A percentile compares a stretch with the other conserved stretches of the same genome.
These are phyloP conservation scores for Syncephalastrum sp. DNA, from an alignment of 371 early-diverging fungal species.

Conservation along the genomic window DNA sequence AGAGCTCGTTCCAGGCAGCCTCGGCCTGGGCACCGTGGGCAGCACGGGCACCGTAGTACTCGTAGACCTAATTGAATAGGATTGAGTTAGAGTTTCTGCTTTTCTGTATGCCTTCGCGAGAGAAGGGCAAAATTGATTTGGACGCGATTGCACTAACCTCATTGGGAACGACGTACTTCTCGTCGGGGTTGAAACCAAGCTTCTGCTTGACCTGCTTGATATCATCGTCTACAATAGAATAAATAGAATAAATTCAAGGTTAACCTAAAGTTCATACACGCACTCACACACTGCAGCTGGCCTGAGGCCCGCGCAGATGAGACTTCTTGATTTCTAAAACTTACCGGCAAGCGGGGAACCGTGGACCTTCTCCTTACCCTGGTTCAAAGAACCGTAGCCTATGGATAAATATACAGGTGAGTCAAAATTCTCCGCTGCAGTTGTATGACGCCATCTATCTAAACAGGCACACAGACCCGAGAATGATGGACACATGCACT, in stretches of 20 bases:
- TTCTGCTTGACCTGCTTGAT: conserved; percentile 79
- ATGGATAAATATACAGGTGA: background rate
- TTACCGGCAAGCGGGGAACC: conserved; percentile 80
- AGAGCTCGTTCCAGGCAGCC: conserved; percentile 68
- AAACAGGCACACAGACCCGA: background rate
- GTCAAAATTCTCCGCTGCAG: conserved; percentile 5
- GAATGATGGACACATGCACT: background rate
- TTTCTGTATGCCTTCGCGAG: background rate
- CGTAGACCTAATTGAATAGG: conserved; percentile 40
- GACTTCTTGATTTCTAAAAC: background rate
- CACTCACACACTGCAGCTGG: no score
- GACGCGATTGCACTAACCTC: conserved; percentile 16
- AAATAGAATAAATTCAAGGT: conserved; percentile 40
- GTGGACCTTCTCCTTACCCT: conserved; percentile 85
- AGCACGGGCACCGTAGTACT: conserved; percentile 58
- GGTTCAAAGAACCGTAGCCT: conserved; percentile 76
- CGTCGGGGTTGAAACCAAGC: conserved; percentile 78
- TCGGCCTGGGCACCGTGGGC: conserved; percentile 59
- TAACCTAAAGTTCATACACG: conserved; percentile 8
- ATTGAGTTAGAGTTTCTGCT: conserved; percentile 5
- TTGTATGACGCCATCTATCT: conserved; percentile 7
- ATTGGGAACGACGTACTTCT: conserved; percentile 66
- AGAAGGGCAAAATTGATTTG: conserved; percentile 1
- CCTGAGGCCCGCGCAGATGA: no score
- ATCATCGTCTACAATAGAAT: conserved; percentile 69